These are phyloP conservation scores for Pachyrhizus erosus DNA, from an alignment of 306 rosid species.

Conservation along the genomic window DNA sequence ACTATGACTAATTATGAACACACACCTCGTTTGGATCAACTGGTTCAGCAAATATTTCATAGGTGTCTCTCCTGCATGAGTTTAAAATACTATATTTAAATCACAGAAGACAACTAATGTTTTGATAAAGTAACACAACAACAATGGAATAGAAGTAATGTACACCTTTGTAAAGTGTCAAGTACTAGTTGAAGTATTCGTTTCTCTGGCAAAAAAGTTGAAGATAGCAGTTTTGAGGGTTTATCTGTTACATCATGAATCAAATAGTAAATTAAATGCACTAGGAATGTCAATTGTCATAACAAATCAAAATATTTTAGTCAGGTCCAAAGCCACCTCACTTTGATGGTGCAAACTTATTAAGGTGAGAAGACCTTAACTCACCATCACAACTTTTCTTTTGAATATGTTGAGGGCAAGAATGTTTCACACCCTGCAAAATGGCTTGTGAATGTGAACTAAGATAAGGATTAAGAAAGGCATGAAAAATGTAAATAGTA, in stretches of 20 bases:
- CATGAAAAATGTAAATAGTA: neutral
- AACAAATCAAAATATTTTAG: neutral
- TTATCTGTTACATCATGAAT: constrained; percentile 43
- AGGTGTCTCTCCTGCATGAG: constrained; percentile 59
- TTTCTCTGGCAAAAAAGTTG: constrained; percentile 57
- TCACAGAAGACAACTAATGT: neutral
- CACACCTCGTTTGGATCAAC: constrained; percentile 70
- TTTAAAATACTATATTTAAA: neutral
- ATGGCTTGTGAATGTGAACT: constrained; percentile 19
- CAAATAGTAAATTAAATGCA: constrained; percentile 18
- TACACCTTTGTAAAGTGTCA: constrained; percentile 70
- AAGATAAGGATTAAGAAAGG: neutral
- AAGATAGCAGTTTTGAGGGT: constrained; percentile 43
- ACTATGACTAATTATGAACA: neutral
- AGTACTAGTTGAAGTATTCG: constrained; percentile 65
- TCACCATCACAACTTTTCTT: constrained; percentile 45
- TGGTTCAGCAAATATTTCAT: constrained; percentile 81
- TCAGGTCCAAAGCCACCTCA: constrained; percentile 16
- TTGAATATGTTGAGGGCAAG: constrained; percentile 38
- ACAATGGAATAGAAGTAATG: neutral
- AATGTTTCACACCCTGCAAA: constrained; percentile 48
- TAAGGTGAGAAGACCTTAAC: neutral
- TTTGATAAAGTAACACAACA: neutral
- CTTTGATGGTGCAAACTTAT: neutral
- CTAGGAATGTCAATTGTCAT: neutral